Evolutionary conservation across 176 grass and related monocot species (phyloP).

Genomic region (Oryza glumipatula): DNA sequence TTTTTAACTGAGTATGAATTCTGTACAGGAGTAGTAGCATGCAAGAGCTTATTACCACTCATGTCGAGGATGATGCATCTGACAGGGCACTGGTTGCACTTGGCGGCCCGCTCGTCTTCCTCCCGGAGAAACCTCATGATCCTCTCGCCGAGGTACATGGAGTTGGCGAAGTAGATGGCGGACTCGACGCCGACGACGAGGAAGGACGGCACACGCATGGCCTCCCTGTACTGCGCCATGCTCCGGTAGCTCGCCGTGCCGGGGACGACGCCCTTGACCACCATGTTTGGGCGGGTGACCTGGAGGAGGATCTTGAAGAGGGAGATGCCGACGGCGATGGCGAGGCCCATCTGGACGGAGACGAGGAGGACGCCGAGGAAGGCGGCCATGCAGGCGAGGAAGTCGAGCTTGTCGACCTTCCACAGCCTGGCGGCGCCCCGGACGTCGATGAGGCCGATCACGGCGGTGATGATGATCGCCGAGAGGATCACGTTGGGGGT

Average conservation of each 20-base stretch:
- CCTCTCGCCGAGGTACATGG: conserved; percentile 82
- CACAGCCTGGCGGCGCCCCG: conserved; percentile 67
- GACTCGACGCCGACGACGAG: conserved; percentile 88
- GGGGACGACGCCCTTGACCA: conserved; percentile 66
- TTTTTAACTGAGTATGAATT: background rate
- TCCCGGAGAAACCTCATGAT: conserved; percentile 78
- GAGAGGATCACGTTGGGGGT: conserved; percentile 95
- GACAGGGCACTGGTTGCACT: conserved; percentile 57
- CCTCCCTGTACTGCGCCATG: conserved; percentile 76
- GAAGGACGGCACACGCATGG: conserved; percentile 62
- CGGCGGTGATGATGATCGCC: conserved; percentile 96
- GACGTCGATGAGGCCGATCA: conserved; percentile 87
- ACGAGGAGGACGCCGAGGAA: conserved; percentile 92
- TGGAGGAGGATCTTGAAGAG: conserved; percentile 95
- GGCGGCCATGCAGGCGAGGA: conserved; percentile 73
- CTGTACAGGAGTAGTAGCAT: too few species aligned
- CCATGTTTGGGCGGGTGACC: conserved; percentile 74
- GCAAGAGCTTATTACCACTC: conserved; percentile 49
- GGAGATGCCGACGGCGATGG: conserved; percentile 74
- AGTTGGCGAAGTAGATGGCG: conserved; percentile 92
- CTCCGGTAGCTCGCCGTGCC: conserved; percentile 88
- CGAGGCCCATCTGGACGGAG: conserved; percentile 89
- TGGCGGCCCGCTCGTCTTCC: conserved; percentile 78
- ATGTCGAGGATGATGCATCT: conserved; percentile 85
- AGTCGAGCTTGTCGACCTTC: conserved; percentile 98